Evolutionary conservation across 805 yeast genomes (phyloP), one percentile per base, ranked within the genome.

Genomic region (Lipomyces anomalus): DNA sequence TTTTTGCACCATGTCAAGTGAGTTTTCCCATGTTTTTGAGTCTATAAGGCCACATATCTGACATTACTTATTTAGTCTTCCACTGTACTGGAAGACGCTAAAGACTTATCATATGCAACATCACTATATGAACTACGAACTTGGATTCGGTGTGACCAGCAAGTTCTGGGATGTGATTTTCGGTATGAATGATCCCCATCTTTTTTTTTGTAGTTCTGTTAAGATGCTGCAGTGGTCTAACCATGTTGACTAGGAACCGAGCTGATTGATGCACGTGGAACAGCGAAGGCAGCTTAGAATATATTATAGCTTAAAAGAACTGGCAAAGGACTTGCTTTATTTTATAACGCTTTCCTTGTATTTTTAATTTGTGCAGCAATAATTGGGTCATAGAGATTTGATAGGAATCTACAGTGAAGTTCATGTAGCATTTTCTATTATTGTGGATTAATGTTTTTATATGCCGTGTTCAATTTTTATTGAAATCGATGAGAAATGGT

Each of bases 141-240:
- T 89, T 57, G 99, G 97, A 1, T 92, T 89, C 58, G 99, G 99
- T 57, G 97, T 92, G 52, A 87, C 97, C 24, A 76, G 88, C 51
- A 80, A 78, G 68, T 86, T 86, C 67, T 92, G 98, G 98, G 98
- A 92, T 66, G 75, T 68, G 22, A 85, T 92, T 7, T 92, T 92
- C 64, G 85, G 84, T 47, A 90, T 20, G 42, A 34, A 16, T 2
- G 23, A 6, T 38, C 6, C 22, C 28, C 20, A 11, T 32, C 16
- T 21, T 32, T 9, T 21, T 16, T n/a, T 13, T 4, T 21, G 17
- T 7, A 11, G 29, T 28, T 13, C 4, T 7, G 6, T 11, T 17
- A 5, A 4, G 13, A 16, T 18, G 9, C n/a, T 4, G n/a, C 21
- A 17, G 22, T n/a, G n/a, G 9, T 30, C 2, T n/a, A n/a, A n/a